These are phyloP conservation scores for Tuber brumale DNA, from an alignment of 495 filamentous ascomycete genomes.

Conservation along the genomic window DNA sequence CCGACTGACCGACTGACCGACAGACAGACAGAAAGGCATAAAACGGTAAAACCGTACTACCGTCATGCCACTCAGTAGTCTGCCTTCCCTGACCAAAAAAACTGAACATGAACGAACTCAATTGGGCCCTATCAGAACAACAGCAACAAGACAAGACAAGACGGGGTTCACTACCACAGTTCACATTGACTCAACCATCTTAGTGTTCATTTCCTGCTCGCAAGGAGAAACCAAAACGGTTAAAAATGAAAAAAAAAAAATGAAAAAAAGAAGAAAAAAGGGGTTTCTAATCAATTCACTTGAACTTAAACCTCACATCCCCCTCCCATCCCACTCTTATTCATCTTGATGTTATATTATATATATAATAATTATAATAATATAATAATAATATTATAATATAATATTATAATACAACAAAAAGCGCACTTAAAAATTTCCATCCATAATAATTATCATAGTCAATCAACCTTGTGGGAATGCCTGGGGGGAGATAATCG, in stretches of 20 bases:
- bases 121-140: background rate
- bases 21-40: conserved; percentile 1
- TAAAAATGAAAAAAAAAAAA: background rate
- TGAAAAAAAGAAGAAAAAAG: background rate
- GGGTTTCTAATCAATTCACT: background rate
- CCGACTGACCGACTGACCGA: background rate
- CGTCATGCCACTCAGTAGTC: too few species aligned
- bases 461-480: background rate
- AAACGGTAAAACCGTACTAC: too few species aligned
- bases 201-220: background rate
- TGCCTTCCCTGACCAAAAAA: background rate
- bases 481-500: background rate
- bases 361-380: too few species aligned
- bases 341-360: too few species aligned
- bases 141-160: background rate
- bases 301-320: too few species aligned
- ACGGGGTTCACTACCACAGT: background rate
- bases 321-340: too few species aligned
- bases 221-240: too few species aligned
- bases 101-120: background rate
- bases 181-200: background rate
- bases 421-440: too few species aligned
- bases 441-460: too few species aligned
- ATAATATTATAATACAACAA: too few species aligned
- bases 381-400: too few species aligned